These are phyloP conservation scores for Crithidia bombi DNA, from an alignment of 208 protist genomes.

Conservation along the genomic window DNA sequence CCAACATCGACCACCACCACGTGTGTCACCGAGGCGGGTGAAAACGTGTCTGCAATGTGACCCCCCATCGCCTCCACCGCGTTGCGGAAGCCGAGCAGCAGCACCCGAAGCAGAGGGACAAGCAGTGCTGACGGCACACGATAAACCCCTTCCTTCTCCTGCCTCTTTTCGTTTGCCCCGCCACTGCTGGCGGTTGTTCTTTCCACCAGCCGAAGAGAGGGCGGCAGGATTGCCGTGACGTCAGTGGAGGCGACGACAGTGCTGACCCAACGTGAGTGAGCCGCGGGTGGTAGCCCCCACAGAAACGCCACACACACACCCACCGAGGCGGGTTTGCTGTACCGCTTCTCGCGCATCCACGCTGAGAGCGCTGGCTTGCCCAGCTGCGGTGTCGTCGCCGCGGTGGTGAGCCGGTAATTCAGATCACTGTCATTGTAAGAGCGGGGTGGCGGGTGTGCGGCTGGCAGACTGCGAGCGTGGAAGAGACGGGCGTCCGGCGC, in stretches of 20 bases:
- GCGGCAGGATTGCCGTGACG: too few species aligned
- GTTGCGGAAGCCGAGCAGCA: slow-evolving; percentile 51
- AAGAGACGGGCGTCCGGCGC: slow-evolving; percentile 44
- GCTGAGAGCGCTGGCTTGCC: slow-evolving; percentile 35
- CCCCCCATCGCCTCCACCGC: slow-evolving; percentile 66
- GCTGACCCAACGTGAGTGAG: background rate
- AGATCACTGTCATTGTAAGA: background rate
- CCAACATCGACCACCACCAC: slow-evolving; percentile 70
- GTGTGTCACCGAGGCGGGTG: slow-evolving; percentile 64
- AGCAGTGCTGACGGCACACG: slow-evolving; percentile 4
- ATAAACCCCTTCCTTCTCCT: background rate
- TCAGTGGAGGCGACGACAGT: background rate
- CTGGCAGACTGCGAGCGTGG: background rate
- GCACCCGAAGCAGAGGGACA: slow-evolving; percentile 46
- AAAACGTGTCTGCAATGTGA: slow-evolving; percentile 41
- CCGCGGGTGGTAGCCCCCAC: slow-evolving; percentile 39
- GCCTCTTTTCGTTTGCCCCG: background rate
- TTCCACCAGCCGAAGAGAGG: too few species aligned
- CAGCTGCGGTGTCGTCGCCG: background rate
- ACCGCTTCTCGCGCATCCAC: slow-evolving; percentile 58
- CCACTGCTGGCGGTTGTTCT: too few species aligned
- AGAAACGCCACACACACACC: slow-evolving; percentile 52
- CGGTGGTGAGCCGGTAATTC: background rate
- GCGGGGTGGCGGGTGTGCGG: background rate
- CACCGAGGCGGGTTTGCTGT: slow-evolving; percentile 51